Base-by-base conservation (phyloP, 108 stramenopile genomes). In the Pseudonitzschia delicatissima region DNA sequence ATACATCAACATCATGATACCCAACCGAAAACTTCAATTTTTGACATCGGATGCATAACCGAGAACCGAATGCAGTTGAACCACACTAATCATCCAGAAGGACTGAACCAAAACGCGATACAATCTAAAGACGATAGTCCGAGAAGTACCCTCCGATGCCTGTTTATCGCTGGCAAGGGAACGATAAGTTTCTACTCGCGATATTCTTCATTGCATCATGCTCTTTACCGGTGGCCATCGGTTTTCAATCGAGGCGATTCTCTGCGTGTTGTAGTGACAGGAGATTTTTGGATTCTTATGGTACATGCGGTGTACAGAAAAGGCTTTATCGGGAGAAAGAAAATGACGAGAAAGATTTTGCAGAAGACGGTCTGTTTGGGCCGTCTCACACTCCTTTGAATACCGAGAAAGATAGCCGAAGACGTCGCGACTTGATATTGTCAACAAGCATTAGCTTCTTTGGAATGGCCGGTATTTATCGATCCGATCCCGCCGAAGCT, bases 361-460 rank as follows among this genome's bases (percentile, higher is more conserved):
- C 53, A 13, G 53, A 55, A 18, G 32, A 55, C 1, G 17, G n/a
- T 33, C 1, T 1, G 7, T 18, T 23, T 7, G 20, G 21, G 17
- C 23, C 47, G 47, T 48, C 20, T 48, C 47, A 23, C 47, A 23
- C n/a, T 6, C 21, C 47, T 6, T 31, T 31, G 0, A 34, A 33
- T 28, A 33, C n/a, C 53, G 1, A 33, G 28, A 29, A 12, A 15
- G 26, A 55, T 27, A 8, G 4, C 12, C 9, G 53, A 55, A 32
- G n/a, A n/a, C 60, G 60, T 61, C 60, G 60, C 20, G 60, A 61
- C 40, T 61, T 61, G n/a, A 18, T 61, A 26, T 0, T 61, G 15
- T 40, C 60, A 18, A 42, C 60, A 40, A 15, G 31, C 60, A 61
- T 35, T 61, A 61, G 37, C 32, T 37, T 13, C 39, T 33, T 61